Base-by-base conservation (phyloP, 192 early-diverging fungal genomes). In the Allomyces javanicus region DNA sequence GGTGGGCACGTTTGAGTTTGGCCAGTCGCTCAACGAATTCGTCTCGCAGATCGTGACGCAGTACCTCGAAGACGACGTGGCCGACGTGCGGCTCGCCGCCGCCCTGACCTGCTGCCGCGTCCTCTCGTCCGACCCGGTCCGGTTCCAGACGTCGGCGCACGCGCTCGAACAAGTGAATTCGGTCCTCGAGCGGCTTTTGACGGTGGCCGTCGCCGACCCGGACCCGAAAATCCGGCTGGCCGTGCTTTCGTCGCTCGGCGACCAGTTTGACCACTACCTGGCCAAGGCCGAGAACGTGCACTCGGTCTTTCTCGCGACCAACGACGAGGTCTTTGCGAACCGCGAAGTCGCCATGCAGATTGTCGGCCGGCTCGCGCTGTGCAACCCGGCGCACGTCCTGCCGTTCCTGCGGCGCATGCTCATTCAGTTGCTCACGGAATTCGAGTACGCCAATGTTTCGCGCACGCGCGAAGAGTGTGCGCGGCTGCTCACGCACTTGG, bases 341-440 rank as follows among this genome's bases (percentile, higher is more conserved):
- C 82, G 90, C 12, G 85, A 93, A 66, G 79, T 84, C 9, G 86
- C 89, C 1, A 86, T 97, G 43, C 68, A 79, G 0, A 87, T 94
- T 58, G 89, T 97, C 65, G 94, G 94, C 9, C 80, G 93, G 22
- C 75, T 97, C 21, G 83, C 88, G 3, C 73, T 84, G 10, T 83
- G 85, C 66, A 97, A 96, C 71, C 94, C 94, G 10, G 93, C 91
- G 1, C 92, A 92, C 68, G 87, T 94, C 14, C 84, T 95, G 81
- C 91, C 95, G 7, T 88, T 86, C 0, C 76, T 97, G 24, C 80
- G 91, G 27, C 89, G 93, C 67, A 84, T 87, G 0, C 69, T 96
- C 14, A 87, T 91, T 66, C 87, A 92, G 70, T 75, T 97, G 1
- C 73, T 97, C 62, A 90, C 89, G 6, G 92, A 96, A 72, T 74